These are phyloP conservation scores for Vachellia pachyceras DNA, from an alignment of 306 rosid genomes.

Conservation along the genomic window DNA sequence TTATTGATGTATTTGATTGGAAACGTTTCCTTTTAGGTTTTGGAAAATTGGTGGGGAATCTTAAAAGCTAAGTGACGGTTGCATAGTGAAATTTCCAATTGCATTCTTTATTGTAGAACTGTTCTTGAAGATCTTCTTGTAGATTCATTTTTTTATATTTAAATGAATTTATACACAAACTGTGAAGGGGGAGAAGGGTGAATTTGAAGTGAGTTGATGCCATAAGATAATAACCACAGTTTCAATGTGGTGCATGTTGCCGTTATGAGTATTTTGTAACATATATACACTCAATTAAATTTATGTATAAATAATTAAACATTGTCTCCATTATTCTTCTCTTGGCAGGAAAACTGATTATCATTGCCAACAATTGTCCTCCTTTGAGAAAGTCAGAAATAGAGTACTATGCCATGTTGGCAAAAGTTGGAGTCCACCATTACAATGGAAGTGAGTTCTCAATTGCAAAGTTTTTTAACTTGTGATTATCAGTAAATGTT, in stretches of 20 bases:
- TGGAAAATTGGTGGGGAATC: background rate
- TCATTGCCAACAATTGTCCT: conserved; percentile 85
- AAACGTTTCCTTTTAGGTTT: background rate
- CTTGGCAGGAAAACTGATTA: conserved; percentile 64
- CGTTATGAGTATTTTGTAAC: background rate
- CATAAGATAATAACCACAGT: background rate
- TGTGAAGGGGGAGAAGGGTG: background rate
- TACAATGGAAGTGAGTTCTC: conserved; percentile 77
- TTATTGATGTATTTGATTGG: background rate
- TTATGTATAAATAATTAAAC: background rate
- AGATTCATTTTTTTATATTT: background rate
- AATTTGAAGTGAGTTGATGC: background rate
- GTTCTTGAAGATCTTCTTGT: background rate
- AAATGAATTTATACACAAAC: background rate
- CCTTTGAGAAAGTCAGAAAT: conserved; percentile 81
- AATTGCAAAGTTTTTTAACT: background rate
- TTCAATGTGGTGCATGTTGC: background rate
- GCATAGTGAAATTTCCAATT: background rate
- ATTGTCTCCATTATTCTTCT: background rate
- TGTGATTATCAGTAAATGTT: background rate
- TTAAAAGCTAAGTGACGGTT: background rate
- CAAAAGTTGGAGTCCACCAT: conserved; percentile 83
- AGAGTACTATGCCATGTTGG: conserved; percentile 83
- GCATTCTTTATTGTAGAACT: background rate
- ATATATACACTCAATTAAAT: background rate